phyloP scores from a whole-genome alignment of 2,329 filamentous ascomycete species.

The Cordyceps cicadae region DNA sequence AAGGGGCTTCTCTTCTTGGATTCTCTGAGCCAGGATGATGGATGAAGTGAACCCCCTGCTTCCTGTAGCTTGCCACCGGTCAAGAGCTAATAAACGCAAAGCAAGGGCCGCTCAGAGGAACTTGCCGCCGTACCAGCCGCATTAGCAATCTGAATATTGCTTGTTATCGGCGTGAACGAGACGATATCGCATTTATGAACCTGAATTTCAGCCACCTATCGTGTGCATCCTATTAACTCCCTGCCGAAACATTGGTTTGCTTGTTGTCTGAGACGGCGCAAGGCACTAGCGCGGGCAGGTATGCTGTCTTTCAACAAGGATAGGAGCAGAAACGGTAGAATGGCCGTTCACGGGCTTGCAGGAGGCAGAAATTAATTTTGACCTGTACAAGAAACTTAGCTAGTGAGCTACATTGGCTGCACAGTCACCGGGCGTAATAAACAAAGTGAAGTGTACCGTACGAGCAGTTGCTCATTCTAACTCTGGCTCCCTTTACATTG shows the following conservation, averaged over 20 bases:
- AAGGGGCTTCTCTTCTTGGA: too few species aligned
- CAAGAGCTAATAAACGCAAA: background rate
- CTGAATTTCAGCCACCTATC: background rate
- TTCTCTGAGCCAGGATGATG: too few species aligned
- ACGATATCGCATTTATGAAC: background rate
- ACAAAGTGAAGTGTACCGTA: too few species aligned
- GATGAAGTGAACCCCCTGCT: background rate
- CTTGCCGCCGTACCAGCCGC: background rate
- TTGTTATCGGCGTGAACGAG: background rate
- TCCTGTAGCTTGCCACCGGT: constrained; percentile 11
- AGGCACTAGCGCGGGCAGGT: background rate
- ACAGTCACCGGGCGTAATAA: too few species aligned
- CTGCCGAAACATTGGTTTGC: background rate
- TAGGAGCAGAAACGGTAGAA: too few species aligned
- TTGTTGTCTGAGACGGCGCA: background rate
- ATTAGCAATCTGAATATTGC: background rate
- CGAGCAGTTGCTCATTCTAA: too few species aligned
- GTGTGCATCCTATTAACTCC: background rate
- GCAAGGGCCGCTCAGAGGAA: constrained; percentile 1
- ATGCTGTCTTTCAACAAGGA: too few species aligned
- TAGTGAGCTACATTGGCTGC: too few species aligned
- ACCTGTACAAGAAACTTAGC: too few species aligned
- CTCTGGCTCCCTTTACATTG: too few species aligned
- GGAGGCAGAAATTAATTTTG: too few species aligned
- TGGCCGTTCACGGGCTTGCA: too few species aligned